Conservation (phyloP, 179 eudicot genomes). For the Beta macrorhiza region DNA sequence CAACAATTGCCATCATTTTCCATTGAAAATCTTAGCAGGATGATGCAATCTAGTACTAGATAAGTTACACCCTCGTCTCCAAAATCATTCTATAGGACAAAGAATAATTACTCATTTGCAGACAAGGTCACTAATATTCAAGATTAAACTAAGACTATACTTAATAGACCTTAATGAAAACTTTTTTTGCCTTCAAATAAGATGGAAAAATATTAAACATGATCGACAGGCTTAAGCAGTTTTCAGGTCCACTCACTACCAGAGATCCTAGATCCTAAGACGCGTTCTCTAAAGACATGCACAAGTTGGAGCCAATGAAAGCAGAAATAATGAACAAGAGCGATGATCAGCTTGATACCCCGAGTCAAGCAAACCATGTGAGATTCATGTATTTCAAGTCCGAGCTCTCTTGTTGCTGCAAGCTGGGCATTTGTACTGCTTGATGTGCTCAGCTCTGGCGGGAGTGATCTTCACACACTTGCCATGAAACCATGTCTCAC, state of each 20-base stretch:
- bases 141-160: neutral
- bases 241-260: slow-evolving; percentile 3
- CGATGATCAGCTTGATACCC: slow-evolving; percentile 5
- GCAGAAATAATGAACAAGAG: slow-evolving; percentile 23
- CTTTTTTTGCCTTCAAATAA: slow-evolving; percentile 14
- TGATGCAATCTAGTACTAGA: slow-evolving; percentile 4
- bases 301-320: slow-evolving; percentile 17
- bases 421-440: slow-evolving; percentile 90
- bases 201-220: slow-evolving; percentile 17
- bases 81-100: slow-evolving; percentile 4
- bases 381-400: slow-evolving; percentile 21
- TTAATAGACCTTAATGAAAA: slow-evolving; percentile 18
- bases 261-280: slow-evolving; percentile 27
- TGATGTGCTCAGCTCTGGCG: slow-evolving; percentile 80
- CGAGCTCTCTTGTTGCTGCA: slow-evolving; percentile 82
- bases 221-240: slow-evolving; percentile 24
- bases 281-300: slow-evolving; percentile 21
- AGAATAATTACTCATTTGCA: slow-evolving; percentile 2
- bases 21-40: neutral
- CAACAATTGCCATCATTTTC: neutral
- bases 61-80: slow-evolving; percentile 11
- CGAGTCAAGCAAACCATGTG: neutral
- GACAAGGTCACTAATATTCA: neutral
- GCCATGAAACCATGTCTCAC: slow-evolving; percentile 96
- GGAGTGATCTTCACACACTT: slow-evolving; percentile 93